These are phyloP conservation scores for Aspergillus heteromorphus DNA, from an alignment of 495 filamentous ascomycete species.

Conservation along the genomic window DNA sequence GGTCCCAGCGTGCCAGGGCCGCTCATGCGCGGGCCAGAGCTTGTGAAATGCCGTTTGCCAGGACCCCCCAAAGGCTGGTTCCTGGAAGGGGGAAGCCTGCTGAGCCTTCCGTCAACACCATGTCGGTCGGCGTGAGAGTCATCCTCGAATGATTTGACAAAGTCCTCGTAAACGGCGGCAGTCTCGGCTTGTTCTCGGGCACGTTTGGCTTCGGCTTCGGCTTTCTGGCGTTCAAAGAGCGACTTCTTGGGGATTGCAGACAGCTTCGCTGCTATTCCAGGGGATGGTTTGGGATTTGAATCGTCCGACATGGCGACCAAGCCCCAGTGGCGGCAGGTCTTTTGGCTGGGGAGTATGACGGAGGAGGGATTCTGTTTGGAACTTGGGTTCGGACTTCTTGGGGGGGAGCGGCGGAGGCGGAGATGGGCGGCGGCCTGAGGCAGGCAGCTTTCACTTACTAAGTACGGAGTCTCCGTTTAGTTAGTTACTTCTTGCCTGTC, in stretches of 20 bases:
- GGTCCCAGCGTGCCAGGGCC: conserved; percentile 75
- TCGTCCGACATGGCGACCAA: conserved; percentile 36
- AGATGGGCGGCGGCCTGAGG: not conserved
- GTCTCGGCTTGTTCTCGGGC: conserved; percentile 83
- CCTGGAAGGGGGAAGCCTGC: conserved; percentile 36
- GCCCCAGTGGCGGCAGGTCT: conserved; percentile 24
- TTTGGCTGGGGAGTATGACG: not conserved
- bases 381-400: not conserved
- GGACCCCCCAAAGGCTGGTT: conserved; percentile 37
- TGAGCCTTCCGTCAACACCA: conserved; percentile 20
- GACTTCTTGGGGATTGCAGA: conserved; percentile 79
- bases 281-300: conserved; percentile 57
- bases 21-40: conserved; percentile 50
- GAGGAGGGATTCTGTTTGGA: not conserved
- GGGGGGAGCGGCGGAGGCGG: not conserved
- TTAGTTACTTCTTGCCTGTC: not conserved
- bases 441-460: not conserved
- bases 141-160: conserved; percentile 83
- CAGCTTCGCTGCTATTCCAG: conserved; percentile 79
- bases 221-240: conserved; percentile 86
- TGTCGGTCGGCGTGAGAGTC: conserved; percentile 43
- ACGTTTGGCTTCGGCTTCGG: conserved; percentile 88
- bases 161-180: conserved; percentile 83
- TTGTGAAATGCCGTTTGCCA: conserved; percentile 53
- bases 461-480: too few relatives aligned